A percentile compares a stretch with the other conserved stretches of the same genome.
Evolutionary conservation across 805 yeast genomes (phyloP).

Genomic region (Spathaspora boniae): DNA sequence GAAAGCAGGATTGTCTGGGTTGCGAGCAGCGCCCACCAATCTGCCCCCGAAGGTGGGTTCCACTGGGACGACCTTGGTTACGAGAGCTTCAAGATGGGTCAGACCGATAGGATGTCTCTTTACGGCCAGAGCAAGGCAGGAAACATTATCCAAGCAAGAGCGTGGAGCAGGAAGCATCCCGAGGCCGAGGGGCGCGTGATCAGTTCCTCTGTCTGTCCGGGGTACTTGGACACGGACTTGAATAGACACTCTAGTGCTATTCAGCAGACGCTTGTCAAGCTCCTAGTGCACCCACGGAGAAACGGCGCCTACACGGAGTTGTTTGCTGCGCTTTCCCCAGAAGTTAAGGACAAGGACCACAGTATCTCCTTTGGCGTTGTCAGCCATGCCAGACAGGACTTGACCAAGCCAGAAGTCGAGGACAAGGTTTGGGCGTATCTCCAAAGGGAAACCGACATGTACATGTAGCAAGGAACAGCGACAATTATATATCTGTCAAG

Average conservation of each 20-base stretch:
- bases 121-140: conserved; percentile 47
- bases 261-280: conserved; percentile 3
- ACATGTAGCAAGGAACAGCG: too few species aligned
- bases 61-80: conserved; percentile 29
- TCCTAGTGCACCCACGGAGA: conserved; percentile 18
- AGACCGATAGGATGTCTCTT: conserved; percentile 10
- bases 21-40: conserved; percentile 34
- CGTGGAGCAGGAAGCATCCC: conserved; percentile 29
- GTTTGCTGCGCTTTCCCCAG: conserved; percentile 40
- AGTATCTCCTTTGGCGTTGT: conserved; percentile 33
- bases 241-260: conserved; percentile 17
- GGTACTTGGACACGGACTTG: conserved; percentile 33
- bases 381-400: conserved; percentile 4
- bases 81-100: conserved; percentile 13
- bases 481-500: too few species aligned
- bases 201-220: conserved; percentile 40
- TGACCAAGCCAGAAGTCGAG: neutral
- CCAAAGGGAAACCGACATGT: conserved; percentile 2
- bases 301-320: conserved; percentile 44
- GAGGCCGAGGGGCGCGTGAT: conserved; percentile 23
- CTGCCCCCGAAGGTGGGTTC: conserved; percentile 29
- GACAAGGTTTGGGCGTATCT: conserved; percentile 8
- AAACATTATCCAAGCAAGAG: conserved; percentile 30
- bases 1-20: conserved; percentile 44
- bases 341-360: conserved; percentile 30